Conservation (phyloP, 1,139 yeast species). For the Yamadazyma mexicana region DNA sequence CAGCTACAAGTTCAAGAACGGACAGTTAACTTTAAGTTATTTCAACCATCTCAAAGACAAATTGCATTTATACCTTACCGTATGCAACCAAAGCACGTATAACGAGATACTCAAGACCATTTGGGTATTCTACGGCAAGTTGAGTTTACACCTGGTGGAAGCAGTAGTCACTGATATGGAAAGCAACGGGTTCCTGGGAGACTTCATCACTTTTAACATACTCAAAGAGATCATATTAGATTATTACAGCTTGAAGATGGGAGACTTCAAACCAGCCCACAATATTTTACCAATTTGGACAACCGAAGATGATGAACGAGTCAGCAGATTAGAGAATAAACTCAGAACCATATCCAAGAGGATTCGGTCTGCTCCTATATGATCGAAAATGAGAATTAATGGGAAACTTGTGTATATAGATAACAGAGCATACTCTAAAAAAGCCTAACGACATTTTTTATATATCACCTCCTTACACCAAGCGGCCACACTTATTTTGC, state of each 20-base stretch:
- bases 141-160: slow-evolving; percentile 37
- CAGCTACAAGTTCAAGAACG: slow-evolving; percentile 31
- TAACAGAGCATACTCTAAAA: too few species aligned
- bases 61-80: slow-evolving; percentile 31
- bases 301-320: slow-evolving; percentile 37
- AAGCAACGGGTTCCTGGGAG: slow-evolving; percentile 44
- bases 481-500: neutral
- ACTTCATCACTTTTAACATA: slow-evolving; percentile 35
- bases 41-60: slow-evolving; percentile 38
- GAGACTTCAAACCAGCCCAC: slow-evolving; percentile 17
- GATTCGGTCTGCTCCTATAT: neutral
- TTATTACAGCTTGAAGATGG: slow-evolving; percentile 35
- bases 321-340: slow-evolving; percentile 25
- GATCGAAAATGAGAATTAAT: too few species aligned
- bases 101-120: slow-evolving; percentile 38
- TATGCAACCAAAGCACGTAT: slow-evolving; percentile 45
- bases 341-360: slow-evolving; percentile 11
- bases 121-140: slow-evolving; percentile 42
- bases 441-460: too few species aligned
- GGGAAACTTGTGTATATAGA: neutral
- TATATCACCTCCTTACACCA: neutral
- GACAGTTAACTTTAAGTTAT: slow-evolving; percentile 35
- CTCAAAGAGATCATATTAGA: slow-evolving; percentile 38
- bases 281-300: slow-evolving; percentile 35
- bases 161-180: slow-evolving; percentile 38